Evolutionary conservation across 176 grass and related monocot species (phyloP), one percentile per base, ranked within the genome.

Genomic region (Leersia perrieri): DNA sequence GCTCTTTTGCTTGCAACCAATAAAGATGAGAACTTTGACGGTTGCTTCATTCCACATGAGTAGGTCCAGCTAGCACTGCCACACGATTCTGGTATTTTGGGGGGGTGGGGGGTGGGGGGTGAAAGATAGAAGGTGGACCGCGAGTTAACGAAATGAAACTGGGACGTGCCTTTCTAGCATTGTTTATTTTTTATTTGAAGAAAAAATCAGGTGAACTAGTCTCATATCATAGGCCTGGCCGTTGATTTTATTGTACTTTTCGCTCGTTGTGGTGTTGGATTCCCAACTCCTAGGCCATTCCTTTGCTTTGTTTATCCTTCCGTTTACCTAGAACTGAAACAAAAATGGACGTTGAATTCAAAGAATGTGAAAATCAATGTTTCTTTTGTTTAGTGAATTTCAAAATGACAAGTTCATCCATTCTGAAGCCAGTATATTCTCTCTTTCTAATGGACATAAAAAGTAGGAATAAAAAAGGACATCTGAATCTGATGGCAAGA

Each of bases 261-360:
- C 44, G 40, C 81, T 57, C 63, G 33, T 70, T 66, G 1, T 84
- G 4, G 3, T 49, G 3, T 3, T n/a, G 30, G 1, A 57, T n/a
- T 23, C 51, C 20, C 51, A 57, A 55, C 23, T 71, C 28, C 71
- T 40, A 70, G 70, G 39, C 64, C 33, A 55, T 42, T 80, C 14
- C 1, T 80, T 58, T 64, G 7, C 16, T 61, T 76, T 70, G 27
- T 66, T 70, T 77, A 85, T 81, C 66, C 72, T n/a, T 70, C 16
- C 27, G 2, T 76, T 77, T 66, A 8, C 44, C 40, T 57, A n/a
- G n/a, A 82, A 45, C 30, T 40, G 49, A 64, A 63, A 63, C 63
- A 76, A 89, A 79, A 66, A 40, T 40, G 33, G 41, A 11, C 57
- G 40, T 72, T 32, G 33, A 72, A 22, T 79, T 66, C 32, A 26